Percentiles rank a stretch among this genome's conserved stretches.
Evolutionary conservation across 768 basidiomycete species (phyloP).

Genomic region (Boletus pseudopeckii): DNA sequence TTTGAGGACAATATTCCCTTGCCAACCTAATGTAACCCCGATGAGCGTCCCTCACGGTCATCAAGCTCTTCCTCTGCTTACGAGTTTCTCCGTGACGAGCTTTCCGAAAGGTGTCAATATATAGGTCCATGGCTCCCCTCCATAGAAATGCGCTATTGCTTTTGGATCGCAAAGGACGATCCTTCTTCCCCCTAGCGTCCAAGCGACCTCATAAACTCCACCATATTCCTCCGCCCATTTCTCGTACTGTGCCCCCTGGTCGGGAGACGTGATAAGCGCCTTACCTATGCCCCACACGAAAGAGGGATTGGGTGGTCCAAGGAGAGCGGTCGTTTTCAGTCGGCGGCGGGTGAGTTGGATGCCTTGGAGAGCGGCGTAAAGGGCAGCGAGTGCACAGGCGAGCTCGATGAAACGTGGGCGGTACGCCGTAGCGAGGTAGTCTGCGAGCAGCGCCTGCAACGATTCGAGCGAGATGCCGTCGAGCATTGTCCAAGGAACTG

Average conservation of each 20-base stretch:
- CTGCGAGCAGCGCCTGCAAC: neutral
- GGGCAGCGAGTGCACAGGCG: neutral
- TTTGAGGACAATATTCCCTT: conserved; percentile 38
- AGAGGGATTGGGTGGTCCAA: conserved; percentile 18
- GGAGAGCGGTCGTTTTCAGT: conserved; percentile 20
- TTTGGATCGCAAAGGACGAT: conserved; percentile 46
- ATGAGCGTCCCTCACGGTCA: neutral
- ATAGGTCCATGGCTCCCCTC: conserved; percentile 45
- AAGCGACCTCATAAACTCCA: conserved; percentile 41
- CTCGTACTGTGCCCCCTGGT: conserved; percentile 39
- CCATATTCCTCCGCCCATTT: conserved; percentile 50
- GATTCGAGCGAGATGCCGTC: neutral
- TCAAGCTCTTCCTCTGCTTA: conserved; percentile 6
- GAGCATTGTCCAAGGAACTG: neutral
- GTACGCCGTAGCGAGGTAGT: neutral
- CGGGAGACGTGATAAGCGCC: neutral
- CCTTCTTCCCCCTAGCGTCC: conserved; percentile 31
- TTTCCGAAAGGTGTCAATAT: conserved; percentile 17
- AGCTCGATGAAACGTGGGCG: neutral
- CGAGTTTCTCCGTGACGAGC: conserved; percentile 22
- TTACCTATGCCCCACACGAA: conserved; percentile 18
- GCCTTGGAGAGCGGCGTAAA: conserved; percentile 9
- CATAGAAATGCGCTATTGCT: conserved; percentile 49
- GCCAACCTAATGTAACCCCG: conserved; percentile 25
- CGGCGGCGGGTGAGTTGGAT: neutral